A percentile compares a stretch with the other conserved stretches of the same genome.
Evolutionary conservation across 108 stramenopile species (phyloP).

Genomic region (Nitzschia putrida): DNA sequence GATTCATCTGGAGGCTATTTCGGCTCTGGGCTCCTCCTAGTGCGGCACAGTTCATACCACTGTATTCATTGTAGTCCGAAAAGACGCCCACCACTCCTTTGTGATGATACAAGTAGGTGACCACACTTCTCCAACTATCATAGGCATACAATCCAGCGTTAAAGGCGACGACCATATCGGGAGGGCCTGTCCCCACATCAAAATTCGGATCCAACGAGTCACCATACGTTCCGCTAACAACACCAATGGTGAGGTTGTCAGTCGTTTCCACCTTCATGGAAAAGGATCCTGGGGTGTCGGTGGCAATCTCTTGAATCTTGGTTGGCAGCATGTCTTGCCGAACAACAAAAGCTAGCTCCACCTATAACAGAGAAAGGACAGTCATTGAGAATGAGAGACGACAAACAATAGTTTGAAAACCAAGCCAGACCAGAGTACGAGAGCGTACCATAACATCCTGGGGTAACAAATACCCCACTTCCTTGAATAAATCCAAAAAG

Average conservation of each 20-base stretch:
- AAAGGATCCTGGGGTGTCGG: constrained; percentile 7
- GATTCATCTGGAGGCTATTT: constrained; percentile 68
- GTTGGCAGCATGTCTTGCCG: constrained; percentile 82
- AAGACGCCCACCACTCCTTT: constrained; percentile 74
- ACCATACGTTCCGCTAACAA: constrained; percentile 79
- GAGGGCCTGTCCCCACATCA: constrained; percentile 77
- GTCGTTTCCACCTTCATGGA: constrained; percentile 46
- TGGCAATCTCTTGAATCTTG: constrained; percentile 5
- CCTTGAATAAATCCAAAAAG: constrained; percentile 82
- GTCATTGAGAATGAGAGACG: background rate
- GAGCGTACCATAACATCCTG: constrained; percentile 45
- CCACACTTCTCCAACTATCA: constrained; percentile 79
- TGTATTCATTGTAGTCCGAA: constrained; percentile 88
- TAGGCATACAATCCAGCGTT: constrained; percentile 90
- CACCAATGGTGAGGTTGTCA: constrained; percentile 43
- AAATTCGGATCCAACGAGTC: constrained; percentile 76
- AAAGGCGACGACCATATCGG: constrained; percentile 82
- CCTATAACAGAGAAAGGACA: constrained; percentile 8
- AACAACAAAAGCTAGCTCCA: constrained; percentile 79
- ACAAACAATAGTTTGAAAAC: too few species aligned
- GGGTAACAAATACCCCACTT: constrained; percentile 69
- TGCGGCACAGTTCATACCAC: constrained; percentile 79
- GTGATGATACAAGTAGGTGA: constrained; percentile 58
- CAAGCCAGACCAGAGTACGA: too few species aligned
- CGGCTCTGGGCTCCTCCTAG: constrained; percentile 68